Base-by-base conservation (phyloP, 352 stramenopile species). In the Phytophthora pini region DNA sequence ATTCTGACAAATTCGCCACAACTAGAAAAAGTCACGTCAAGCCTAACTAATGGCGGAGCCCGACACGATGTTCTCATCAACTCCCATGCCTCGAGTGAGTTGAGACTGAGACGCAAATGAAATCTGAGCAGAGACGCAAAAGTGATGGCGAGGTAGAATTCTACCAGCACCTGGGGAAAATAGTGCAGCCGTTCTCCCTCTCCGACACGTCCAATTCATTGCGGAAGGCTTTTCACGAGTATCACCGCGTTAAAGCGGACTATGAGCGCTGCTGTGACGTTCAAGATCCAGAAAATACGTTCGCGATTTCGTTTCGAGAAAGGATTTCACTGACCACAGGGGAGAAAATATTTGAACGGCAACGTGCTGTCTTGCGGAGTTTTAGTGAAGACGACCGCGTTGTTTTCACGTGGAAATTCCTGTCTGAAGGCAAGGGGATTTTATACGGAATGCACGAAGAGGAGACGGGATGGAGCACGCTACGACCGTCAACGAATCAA, bases 361-460 rank as follows among this genome's bases (percentile, higher is more conserved):
- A 47, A 29, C 17, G 29, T 11, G 26, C 5, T 27, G 11, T 54
- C n/a, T 9, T 15, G 8, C 47, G 47, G 1, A 12, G 29, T 2
- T 54, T 54, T 29, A 11, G 3, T 31, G 31, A 41, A 12, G 31
- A 43, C 3, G 8, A 82, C 5, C 68, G 76, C 12, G 74, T 79
- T 57, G 74, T 84, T 32, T 47, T 43, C 15, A 54, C 27, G 11
- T 54, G 47, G 47, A 41, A 41, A 7, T 54, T 54, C n/a, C 39
- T 54, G 3, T 43, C 47, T 3, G 47, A 54, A 54, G 47, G 47
- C 10, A 12, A 22, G 47, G 17, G 17, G 15, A 15, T 43, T 9
- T 43, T 29, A 26, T 29, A 22, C 2, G 47, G 29, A 4, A 43
- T 54, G 15, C 29, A 54, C 4, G 7, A 26, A 49, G 74, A 87